Percentiles rank a stretch among this genome's conserved stretches.
These are phyloP conservation scores for Raffaelea ambrosiae DNA, from an alignment of 2,329 filamentous ascomycete genomes.

Conservation along the genomic window DNA sequence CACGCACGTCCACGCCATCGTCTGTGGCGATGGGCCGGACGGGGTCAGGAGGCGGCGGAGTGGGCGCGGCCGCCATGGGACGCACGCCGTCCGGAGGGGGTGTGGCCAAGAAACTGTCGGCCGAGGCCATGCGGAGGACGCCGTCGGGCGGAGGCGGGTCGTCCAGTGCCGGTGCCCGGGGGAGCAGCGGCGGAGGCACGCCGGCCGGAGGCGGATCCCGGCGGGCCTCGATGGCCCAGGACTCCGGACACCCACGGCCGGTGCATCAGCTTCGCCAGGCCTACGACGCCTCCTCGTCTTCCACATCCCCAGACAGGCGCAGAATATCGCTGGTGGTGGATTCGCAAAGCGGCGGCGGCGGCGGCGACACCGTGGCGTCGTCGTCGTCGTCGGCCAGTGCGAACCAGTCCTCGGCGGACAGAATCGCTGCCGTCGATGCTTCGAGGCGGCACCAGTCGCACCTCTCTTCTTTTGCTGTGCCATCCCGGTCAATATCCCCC, in stretches of 20 bases:
- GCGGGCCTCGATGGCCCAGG: slow-evolving; percentile 9
- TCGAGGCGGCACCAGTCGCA: too few relatives aligned
- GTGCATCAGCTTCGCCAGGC: slow-evolving; percentile 25
- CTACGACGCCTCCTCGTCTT: slow-evolving; percentile 14
- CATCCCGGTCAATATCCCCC: too few relatives aligned
- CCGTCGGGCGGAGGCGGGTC: slow-evolving; percentile 32
- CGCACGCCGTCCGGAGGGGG: slow-evolving; percentile 36
- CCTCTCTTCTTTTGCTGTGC: too few relatives aligned
- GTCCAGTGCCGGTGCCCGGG: slow-evolving; percentile 18
- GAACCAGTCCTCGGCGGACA: too few relatives aligned
- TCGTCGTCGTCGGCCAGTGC: too few relatives aligned
- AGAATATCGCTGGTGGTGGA: too few relatives aligned
- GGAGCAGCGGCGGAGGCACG: too few relatives aligned
- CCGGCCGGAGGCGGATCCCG: slow-evolving; percentile 15
- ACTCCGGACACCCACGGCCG: slow-evolving; percentile 1
- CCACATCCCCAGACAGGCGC: too few relatives aligned
- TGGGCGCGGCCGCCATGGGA: slow-evolving; percentile 42
- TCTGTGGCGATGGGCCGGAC: slow-evolving; percentile 42
- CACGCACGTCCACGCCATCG: slow-evolving; percentile 2
- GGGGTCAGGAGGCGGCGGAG: slow-evolving; percentile 28
- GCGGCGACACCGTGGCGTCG: too few relatives aligned
- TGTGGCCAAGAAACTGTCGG: slow-evolving; percentile 1
- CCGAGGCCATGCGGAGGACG: slow-evolving; percentile 41
- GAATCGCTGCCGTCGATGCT: too few relatives aligned
- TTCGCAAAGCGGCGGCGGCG: too few relatives aligned